These are phyloP conservation scores for Rhizophora apiculata DNA, from an alignment of 345 rosid genomes.

Conservation along the genomic window DNA sequence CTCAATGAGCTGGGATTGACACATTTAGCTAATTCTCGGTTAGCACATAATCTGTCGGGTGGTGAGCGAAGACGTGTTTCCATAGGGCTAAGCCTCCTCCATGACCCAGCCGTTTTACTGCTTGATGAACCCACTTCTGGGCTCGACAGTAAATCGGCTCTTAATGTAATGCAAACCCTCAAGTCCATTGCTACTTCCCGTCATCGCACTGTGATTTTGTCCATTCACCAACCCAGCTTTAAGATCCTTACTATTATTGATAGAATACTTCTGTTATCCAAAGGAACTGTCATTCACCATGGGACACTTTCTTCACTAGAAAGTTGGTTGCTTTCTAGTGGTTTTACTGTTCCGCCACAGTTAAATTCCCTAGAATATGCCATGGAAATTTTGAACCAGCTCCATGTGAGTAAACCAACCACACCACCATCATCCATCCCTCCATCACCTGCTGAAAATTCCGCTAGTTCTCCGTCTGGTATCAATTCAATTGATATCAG, in stretches of 20 bases:
- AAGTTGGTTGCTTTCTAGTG: conserved; percentile 47
- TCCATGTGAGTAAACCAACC: conserved; percentile 30
- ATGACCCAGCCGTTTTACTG: conserved; percentile 75
- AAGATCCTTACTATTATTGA: conserved; percentile 76
- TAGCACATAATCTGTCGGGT: conserved; percentile 62
- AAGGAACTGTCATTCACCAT: conserved; percentile 72
- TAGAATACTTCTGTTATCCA: conserved; percentile 55
- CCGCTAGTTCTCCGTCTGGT: neutral
- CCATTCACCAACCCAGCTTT: conserved; percentile 96
- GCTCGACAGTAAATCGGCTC: conserved; percentile 81
- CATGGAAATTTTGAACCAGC: conserved; percentile 76
- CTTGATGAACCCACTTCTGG: conserved; percentile 95
- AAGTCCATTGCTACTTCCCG: conserved; percentile 64
- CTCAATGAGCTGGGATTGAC: conserved; percentile 56
- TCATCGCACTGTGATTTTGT: conserved; percentile 64
- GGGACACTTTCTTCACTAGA: conserved; percentile 60
- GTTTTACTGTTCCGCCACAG: conserved; percentile 76
- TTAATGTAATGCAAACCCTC: conserved; percentile 60
- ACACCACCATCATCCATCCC: conserved; percentile 20
- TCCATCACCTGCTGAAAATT: conserved; percentile 8
- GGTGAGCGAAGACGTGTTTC: conserved; percentile 87
- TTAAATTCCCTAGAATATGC: conserved; percentile 80
- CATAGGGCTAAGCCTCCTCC: conserved; percentile 81
- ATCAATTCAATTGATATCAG: conserved; percentile 17
- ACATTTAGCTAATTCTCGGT: conserved; percentile 53